Base-by-base conservation (phyloP, 352 stramenopile genomes). In the Elongisporangium anandrum region DNA sequence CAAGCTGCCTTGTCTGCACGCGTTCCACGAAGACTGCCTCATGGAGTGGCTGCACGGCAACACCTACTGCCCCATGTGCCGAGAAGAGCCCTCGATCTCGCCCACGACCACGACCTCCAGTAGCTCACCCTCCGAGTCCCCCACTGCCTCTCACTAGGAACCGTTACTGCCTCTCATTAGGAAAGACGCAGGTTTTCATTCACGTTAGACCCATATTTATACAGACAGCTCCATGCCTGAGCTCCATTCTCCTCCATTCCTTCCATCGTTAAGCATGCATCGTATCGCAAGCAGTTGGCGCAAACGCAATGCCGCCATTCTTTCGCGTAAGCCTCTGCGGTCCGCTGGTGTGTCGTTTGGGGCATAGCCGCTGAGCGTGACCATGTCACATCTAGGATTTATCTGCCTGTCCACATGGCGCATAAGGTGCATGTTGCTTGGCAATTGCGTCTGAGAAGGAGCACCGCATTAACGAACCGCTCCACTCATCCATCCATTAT, bases 21-120 rank as follows among this genome's bases (percentile, higher is more conserved):
- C 77, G 19, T 95, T 93, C 70, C 86, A 95, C 70, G 86, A 95
- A 56, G 83, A 93, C 22, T 95, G 86, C 54, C 68, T 95, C 54
- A 87, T 95, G 60, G 84, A 92, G 59, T 95, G 86, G 86, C 68
- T 95, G 54, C 81, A 91, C 22, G 77, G 77, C 60, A 93, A 81
- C 69, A 80, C 76, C 1, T 84, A 93, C 57, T 95, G 86, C 61
- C 86, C 86, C 51, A 92, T 95, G 75, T 95, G 86, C 51, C 81
- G 86, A n/a, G 84, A 90, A 53, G 81, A 93, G 21, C 83, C 85
- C 4, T 56, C 64, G n/a, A 59, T 65, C 8, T 45, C 34, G 10
- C 34, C 34, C 34, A 17, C 34, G 34, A 45, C 34, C 34, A 17
- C 34, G 10, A 12, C 10, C 13, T 45, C 10, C 34, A 45, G 34